Base-by-base conservation (phyloP, 805 yeast genomes). In the Kazachstania taianensis region DNA sequence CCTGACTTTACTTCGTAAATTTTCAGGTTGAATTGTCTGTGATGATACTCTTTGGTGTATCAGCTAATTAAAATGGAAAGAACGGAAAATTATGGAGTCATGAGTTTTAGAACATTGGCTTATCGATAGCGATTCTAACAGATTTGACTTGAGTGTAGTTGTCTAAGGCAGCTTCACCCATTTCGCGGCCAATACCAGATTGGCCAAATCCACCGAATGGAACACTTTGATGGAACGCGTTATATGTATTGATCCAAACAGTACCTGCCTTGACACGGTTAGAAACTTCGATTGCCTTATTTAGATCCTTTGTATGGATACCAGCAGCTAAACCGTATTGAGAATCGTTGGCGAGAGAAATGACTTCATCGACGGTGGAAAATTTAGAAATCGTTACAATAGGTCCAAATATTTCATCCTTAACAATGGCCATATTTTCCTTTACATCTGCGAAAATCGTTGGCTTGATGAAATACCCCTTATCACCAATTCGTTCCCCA, bases 131-230 rank as follows among this genome's bases (percentile, higher is more conserved):
- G 44, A 44, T 44, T 42, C 48, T 52, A 39, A 87, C 94, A 35
- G 96, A 81, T 71, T 87, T 89, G 46, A 69, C 71, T 61, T 84
- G 94, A 43, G 84, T 76, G 70, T 86, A 89, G 61, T 78, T 79
- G 41, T 80, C 82, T 52, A 89, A 63, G 39, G 94, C 94, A 45
- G 84, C 87, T 42, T 72, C 73, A 53, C 96, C 96, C 72, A 86
- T 76, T 69, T 89, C 96, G 62, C 94, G 75, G 55, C 97, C 96
- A 43, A 81, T 68, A 62, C 97, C 97, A 40, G 92, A 78, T 70
- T 78, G 76, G 61, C 84, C 84, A 68, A 70, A 81, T 31, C 96
- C 96, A 51, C 96, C 96, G 61, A 87, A 87, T 53, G 96, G 96
- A 61, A 87, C 81, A 60, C 73, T 69, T 53, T 70, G 79, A 62